Evolutionary conservation across 495 filamentous ascomycete genomes (phyloP), one percentile per base, ranked within the genome.

Genomic region (Trichocladium uniseriatum): DNA sequence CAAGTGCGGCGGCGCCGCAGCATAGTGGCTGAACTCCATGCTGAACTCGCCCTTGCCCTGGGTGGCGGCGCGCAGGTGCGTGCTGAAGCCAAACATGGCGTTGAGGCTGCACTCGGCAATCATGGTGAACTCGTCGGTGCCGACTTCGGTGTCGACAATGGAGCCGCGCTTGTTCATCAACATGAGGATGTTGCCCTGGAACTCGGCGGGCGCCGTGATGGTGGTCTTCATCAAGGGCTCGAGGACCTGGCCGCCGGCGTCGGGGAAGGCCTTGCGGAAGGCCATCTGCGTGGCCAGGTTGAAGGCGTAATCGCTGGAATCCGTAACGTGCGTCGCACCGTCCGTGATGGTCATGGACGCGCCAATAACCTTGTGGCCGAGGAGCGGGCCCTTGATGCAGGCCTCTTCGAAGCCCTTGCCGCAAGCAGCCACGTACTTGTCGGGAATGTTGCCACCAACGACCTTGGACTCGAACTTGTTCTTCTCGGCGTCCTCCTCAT

Each of bases 11-110:
- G 89, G 86, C 54, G 91, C 86, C 45, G 86, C 75, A 48, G 82
- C 80, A 64, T 99, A 97, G 70, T 97, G 90, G 63, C 83, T 87
- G 67, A 97, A 99, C 74, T 99, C 94, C 94, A 99, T 99, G 53
- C 77, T 83, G 60, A 95, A 99, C 74, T 99, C 94, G 56, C 94
- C 94, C 77, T 99, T 99, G 45, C 92, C 94, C 73, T 99, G 94
- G 9, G 91, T 96, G 19, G 89, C 85, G 4, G 94, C 94, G 53
- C 94, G 78, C 66, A 99, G 70, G 68, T 94, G 83, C 32, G 78
- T 82, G 50, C 81, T 87, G 71, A 99, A 96, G 45, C 94, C 94
- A 69, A 99, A 99, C 94, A 99, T 97, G 57, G 81, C 79, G 62
- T 95, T 92, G 65, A 99, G 67, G 62, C 80, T 86, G 73, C 90